Conservation (phyloP, 2,329 filamentous ascomycete genomes). For the Ophiostoma perfectum region DNA sequence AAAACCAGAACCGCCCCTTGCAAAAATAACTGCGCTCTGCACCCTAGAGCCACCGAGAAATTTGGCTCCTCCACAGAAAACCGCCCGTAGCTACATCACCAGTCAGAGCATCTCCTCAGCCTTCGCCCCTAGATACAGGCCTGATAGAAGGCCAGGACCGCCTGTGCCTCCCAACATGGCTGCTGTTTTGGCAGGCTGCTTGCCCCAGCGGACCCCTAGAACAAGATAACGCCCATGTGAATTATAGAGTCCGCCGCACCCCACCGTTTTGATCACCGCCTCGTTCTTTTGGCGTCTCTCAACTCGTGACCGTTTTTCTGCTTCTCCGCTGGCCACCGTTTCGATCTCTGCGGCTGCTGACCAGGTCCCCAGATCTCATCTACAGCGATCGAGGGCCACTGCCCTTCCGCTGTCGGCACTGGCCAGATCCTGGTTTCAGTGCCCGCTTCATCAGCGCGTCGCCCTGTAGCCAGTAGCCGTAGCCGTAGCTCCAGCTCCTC, state of each 20-base stretch:
- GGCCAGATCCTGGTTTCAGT: background rate
- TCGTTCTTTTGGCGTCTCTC: background rate
- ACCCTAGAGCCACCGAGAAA: background rate
- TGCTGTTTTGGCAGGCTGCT: background rate
- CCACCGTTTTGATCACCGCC: background rate
- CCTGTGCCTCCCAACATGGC: background rate
- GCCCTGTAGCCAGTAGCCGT: slow-evolving; percentile 9
- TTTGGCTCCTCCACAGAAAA: background rate
- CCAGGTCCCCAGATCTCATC: slow-evolving; percentile 8
- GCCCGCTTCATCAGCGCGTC: slow-evolving; percentile 20
- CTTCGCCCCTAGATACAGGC: background rate
- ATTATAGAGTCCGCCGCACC: background rate
- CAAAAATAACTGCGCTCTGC: background rate
- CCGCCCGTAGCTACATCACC: background rate
- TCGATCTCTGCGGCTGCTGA: slow-evolving; percentile 14
- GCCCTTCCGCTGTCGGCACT: slow-evolving; percentile 4
- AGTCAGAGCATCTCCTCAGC: background rate
- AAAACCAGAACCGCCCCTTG: background rate
- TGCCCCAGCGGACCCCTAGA: background rate
- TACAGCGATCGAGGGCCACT: slow-evolving; percentile 4
- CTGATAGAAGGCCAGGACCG: background rate
- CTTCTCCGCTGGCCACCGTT: slow-evolving; percentile 18
- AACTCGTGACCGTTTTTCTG: slow-evolving; percentile 18
- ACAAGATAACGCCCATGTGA: background rate
- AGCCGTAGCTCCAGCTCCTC: background rate